A percentile compares a stretch with the other conserved stretches of the same genome.
Evolutionary conservation across 192 early-diverging fungal genomes (phyloP).

Genomic region (Pilaira anomala): DNA sequence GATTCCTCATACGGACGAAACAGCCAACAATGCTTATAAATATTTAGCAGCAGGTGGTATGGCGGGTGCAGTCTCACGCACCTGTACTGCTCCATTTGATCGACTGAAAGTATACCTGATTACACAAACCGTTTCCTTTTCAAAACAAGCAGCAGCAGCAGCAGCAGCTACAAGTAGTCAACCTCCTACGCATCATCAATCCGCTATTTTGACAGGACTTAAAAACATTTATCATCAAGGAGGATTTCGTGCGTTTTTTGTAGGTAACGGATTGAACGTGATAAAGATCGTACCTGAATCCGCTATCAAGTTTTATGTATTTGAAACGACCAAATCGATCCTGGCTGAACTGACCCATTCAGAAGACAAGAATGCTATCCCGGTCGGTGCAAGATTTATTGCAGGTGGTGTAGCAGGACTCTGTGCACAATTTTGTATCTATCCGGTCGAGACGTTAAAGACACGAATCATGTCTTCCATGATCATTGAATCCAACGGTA

Average conservation of each 20-base stretch:
- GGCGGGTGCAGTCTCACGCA: constrained; percentile 69
- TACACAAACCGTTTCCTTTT: constrained; percentile 30
- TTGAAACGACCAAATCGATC: constrained; percentile 56
- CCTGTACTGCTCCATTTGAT: constrained; percentile 73
- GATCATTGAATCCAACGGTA: constrained; percentile 7
- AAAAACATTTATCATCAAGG: constrained; percentile 60
- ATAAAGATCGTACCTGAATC: constrained; percentile 77
- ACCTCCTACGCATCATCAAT: constrained; percentile 16
- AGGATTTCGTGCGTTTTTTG: constrained; percentile 65
- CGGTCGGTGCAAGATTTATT: constrained; percentile 53
- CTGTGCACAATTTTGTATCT: constrained; percentile 68
- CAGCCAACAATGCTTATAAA: constrained; percentile 48
- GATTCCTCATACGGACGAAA: constrained; percentile 51
- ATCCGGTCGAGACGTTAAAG: constrained; percentile 75
- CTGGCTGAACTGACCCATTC: constrained; percentile 40
- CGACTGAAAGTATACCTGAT: constrained; percentile 63
- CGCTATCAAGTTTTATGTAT: constrained; percentile 73
- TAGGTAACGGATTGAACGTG: constrained; percentile 76
- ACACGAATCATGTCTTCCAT: constrained; percentile 71
- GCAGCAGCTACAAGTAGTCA: constrained; percentile 35
- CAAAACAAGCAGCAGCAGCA: constrained; percentile 20
- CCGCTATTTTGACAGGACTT: constrained; percentile 37
- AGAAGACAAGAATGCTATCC: constrained; percentile 43
- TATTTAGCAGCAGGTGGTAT: constrained; percentile 70
- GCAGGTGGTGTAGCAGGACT: constrained; percentile 75